A percentile compares a stretch with the other conserved stretches of the same genome.
Conservation (phyloP, 2,329 filamentous ascomycete species). For the Aspergillus luchuensis region DNA sequence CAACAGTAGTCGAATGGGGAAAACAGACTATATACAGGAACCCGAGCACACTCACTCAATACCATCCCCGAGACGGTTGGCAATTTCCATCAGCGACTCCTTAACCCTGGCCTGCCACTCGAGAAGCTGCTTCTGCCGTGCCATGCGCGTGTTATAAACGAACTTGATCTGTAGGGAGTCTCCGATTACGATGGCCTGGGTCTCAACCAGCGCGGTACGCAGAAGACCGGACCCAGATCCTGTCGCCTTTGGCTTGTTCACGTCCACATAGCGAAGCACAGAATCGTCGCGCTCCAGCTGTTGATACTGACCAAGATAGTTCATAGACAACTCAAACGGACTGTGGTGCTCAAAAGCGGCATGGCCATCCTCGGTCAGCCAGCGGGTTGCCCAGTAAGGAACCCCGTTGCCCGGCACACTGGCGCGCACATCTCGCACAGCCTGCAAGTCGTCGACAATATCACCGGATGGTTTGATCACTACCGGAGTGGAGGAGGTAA, state of each 20-base stretch:
- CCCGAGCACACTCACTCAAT: neutral
- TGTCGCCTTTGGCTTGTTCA: conserved; percentile 1
- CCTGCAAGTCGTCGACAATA: conserved; percentile 12
- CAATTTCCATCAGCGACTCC: neutral
- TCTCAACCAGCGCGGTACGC: conserved; percentile 34
- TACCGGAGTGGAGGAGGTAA: conserved; percentile 19
- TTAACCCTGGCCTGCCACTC: neutral
- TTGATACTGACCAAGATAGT: neutral
- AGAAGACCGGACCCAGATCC: conserved; percentile 42
- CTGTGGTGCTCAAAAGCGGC: neutral
- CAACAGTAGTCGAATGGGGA: no score
- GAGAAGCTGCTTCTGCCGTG: neutral
- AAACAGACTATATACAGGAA: neutral
- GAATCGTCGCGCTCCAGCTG: conserved; percentile 1
- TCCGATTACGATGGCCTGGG: neutral
- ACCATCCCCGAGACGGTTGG: neutral
- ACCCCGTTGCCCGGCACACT: neutral
- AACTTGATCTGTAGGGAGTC: neutral
- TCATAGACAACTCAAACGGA: neutral
- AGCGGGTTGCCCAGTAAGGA: neutral
- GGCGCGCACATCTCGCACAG: neutral
- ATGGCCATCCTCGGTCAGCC: neutral
- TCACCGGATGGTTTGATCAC: neutral
- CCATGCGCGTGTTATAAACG: neutral
- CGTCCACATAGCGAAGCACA: neutral